These are phyloP conservation scores for Ascochyta pisi DNA, from an alignment of 2,329 filamentous ascomycete species.

Conservation along the genomic window DNA sequence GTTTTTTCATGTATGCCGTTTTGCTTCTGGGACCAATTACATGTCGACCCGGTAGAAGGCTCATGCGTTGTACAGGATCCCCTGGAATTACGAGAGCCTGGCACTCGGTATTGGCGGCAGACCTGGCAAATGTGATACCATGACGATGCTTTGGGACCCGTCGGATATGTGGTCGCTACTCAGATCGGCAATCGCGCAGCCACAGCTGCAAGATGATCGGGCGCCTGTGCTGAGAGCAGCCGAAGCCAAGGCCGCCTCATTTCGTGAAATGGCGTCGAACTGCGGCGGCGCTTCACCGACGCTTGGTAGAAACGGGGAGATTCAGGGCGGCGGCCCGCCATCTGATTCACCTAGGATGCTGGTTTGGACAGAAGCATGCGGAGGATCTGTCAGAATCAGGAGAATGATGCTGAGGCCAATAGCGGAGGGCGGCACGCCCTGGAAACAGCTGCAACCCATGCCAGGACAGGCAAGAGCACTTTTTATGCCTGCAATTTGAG, in stretches of 20 bases:
- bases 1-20: constrained; percentile 23
- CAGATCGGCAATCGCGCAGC: constrained; percentile 41
- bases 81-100: constrained; percentile 23
- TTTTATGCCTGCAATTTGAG: constrained; percentile 24
- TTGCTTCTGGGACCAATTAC: constrained; percentile 37
- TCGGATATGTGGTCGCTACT: constrained; percentile 27
- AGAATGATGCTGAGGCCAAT: constrained; percentile 42
- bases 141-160: constrained; percentile 24
- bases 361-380: constrained; percentile 33
- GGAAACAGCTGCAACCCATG: constrained; percentile 39
- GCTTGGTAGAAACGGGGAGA: constrained; percentile 27
- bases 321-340: constrained; percentile 24
- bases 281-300: constrained; percentile 20
- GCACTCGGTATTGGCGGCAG: constrained; percentile 34
- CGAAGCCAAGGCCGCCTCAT: constrained; percentile 26
- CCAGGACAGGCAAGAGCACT: constrained; percentile 42
- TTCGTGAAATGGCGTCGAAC: constrained; percentile 22
- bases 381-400: constrained; percentile 35
- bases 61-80: constrained; percentile 29
- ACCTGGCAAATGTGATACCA: constrained; percentile 25
- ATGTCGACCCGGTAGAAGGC: constrained; percentile 27
- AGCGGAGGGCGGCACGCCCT: constrained; percentile 42
- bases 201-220: constrained; percentile 28
- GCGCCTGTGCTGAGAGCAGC: constrained; percentile 23
- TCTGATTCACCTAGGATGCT: constrained; percentile 38